Evolutionary conservation across 1,284 basidiomycete species (phyloP).

Genomic region (Lentinula novae-zelandiae): DNA sequence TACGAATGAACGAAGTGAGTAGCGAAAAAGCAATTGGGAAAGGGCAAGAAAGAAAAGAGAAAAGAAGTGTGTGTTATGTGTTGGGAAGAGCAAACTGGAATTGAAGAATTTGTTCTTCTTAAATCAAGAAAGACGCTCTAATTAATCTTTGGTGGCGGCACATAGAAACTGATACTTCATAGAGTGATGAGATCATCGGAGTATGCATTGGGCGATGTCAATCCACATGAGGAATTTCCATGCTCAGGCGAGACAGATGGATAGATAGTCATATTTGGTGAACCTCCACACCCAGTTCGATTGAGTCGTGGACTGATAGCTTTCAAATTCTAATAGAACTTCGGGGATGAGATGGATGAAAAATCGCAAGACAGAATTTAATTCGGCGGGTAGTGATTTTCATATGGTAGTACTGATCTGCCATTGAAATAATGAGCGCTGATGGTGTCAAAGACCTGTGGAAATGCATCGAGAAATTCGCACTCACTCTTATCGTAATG

Average conservation of each 20-base stretch:
- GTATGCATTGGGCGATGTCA: background rate
- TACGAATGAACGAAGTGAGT: background rate
- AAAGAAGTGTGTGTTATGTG: background rate
- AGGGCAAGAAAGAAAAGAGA: background rate
- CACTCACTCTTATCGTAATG: too few relatives aligned
- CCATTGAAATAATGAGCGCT: background rate
- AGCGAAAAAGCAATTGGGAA: background rate
- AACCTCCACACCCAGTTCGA: too few relatives aligned
- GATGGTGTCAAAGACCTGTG: background rate
- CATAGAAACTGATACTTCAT: background rate
- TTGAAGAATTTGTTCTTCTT: background rate
- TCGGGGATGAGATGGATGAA: too few relatives aligned
- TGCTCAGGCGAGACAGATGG: too few relatives aligned
- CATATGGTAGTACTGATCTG: background rate
- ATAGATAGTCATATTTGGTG: too few relatives aligned
- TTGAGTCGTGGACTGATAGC: too few relatives aligned
- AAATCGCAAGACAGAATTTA: background rate
- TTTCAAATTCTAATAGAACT: too few relatives aligned
- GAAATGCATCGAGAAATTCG: too few relatives aligned
- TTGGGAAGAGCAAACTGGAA: background rate
- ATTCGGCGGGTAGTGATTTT: background rate
- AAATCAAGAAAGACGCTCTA: background rate
- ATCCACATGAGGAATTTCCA: background rate
- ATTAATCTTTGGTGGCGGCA: background rate
- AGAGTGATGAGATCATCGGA: background rate